A percentile compares a stretch with the other conserved stretches of the same genome.
Evolutionary conservation across 192 early-diverging fungal species (phyloP).

Genomic region (Coemansia sp.): DNA sequence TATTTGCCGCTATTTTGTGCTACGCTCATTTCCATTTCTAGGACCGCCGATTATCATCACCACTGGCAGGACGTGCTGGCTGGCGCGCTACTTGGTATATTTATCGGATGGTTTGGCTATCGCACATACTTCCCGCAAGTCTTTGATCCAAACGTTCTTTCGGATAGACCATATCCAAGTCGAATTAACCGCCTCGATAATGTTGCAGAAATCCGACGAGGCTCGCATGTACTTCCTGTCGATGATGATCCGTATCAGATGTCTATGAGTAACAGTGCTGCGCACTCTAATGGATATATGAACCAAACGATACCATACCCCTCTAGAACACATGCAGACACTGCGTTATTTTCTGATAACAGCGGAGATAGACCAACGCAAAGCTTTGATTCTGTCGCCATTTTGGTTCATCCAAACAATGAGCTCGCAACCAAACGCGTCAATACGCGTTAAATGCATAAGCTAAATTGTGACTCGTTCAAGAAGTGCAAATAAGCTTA

Average conservation of each 20-base stretch:
- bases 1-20: conserved; percentile 50
- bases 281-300: conserved; percentile 10
- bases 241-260: conserved; percentile 44
- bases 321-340: not conserved
- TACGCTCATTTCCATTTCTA: conserved; percentile 58
- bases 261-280: conserved; percentile 13
- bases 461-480: not conserved
- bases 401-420: not conserved
- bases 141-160: conserved; percentile 24
- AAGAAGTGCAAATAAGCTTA: not conserved
- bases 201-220: not conserved
- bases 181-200: conserved; percentile 29
- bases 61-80: conserved; percentile 65
- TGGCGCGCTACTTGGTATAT: conserved; percentile 49
- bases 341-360: not conserved
- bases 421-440: not conserved
- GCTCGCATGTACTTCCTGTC: conserved; percentile 25
- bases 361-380: not conserved
- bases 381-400: not conserved
- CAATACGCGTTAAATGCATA: not conserved
- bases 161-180: conserved; percentile 49
- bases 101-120: conserved; percentile 46
- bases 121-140: conserved; percentile 44
- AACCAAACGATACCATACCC: not conserved
- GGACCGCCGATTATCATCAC: conserved; percentile 66